These are phyloP conservation scores for Amanita pallidorosea DNA, from an alignment of 768 basidiomycete genomes.

Conservation along the genomic window DNA sequence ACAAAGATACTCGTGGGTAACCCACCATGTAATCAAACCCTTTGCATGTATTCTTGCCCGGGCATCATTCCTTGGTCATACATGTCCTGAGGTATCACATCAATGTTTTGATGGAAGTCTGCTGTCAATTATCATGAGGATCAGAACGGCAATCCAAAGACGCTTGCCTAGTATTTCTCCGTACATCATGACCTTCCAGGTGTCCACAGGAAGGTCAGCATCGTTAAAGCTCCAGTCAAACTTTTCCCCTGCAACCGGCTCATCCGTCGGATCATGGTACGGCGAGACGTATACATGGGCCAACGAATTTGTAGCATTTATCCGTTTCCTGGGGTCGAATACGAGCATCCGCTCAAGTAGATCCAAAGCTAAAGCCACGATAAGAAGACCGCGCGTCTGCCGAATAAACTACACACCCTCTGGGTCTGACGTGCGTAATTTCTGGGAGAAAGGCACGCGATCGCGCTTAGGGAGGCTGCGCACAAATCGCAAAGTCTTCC, in stretches of 20 bases:
- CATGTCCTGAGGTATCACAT: conserved; percentile 1
- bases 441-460: conserved; percentile 90
- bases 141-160: neutral
- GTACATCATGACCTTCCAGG: conserved; percentile 99
- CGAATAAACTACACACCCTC: conserved; percentile 42
- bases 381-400: neutral
- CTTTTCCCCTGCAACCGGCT: conserved; percentile 85
- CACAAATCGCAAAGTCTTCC: conserved; percentile 94
- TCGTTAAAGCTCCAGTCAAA: conserved; percentile 99
- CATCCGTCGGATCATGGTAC: conserved; percentile 97
- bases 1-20: neutral
- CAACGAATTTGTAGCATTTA: conserved; percentile 87
- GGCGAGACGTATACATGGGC: conserved; percentile 91
- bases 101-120: conserved; percentile 75
- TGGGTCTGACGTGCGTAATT: conserved; percentile 80
- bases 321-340: conserved; percentile 95
- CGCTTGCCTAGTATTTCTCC: conserved; percentile 86
- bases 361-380: conserved; percentile 59
- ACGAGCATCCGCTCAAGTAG: conserved; percentile 98
- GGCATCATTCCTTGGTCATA: conserved; percentile 1
- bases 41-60: neutral
- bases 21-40: neutral
- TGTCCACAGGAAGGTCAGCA: conserved; percentile 95
- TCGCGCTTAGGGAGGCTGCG: conserved; percentile 95
- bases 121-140: neutral